phyloP scores from a whole-genome alignment of 1,284 basidiomycete genomes.

The Irpex sp. region DNA sequence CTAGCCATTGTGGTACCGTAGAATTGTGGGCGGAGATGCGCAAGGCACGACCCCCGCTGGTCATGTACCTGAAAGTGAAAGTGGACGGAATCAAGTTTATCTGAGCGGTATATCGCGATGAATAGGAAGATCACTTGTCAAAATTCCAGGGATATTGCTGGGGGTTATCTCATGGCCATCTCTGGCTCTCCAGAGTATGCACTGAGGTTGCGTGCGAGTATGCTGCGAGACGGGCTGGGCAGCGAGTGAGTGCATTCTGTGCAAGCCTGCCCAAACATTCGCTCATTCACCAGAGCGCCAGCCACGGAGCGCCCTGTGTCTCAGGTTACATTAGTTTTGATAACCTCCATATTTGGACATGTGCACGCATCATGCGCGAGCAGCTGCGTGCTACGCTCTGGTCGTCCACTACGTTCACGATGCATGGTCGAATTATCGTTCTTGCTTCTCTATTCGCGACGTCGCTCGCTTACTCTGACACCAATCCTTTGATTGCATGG shows the following conservation, averaged over 20 bases:
- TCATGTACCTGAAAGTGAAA: slow-evolving; percentile 1
- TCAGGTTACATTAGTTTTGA: slow-evolving; percentile 1
- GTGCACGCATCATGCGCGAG: slow-evolving; percentile 1
- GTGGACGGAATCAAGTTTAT: background rate
- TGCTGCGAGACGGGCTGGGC: background rate
- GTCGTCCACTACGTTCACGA: slow-evolving; percentile 14
- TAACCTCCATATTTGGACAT: background rate
- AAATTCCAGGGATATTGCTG: background rate
- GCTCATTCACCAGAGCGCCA: background rate
- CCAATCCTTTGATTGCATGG: slow-evolving; percentile 66
- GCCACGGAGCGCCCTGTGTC: slow-evolving; percentile 4
- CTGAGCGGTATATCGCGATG: background rate
- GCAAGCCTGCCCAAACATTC: background rate
- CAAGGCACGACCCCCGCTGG: background rate
- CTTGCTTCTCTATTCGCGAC: slow-evolving; percentile 37
- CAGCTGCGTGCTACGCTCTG: background rate
- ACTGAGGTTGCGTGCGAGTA: background rate
- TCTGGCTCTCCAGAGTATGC: background rate
- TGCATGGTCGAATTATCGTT: slow-evolving; percentile 20
- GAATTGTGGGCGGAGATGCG: background rate
- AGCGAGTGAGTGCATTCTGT: background rate
- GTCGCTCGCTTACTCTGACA: slow-evolving; percentile 53
- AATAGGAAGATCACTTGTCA: background rate
- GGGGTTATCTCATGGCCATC: background rate
- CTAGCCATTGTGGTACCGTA: background rate